Conservation (phyloP, 306 rosid species). For the Fagus sylvatica region DNA sequence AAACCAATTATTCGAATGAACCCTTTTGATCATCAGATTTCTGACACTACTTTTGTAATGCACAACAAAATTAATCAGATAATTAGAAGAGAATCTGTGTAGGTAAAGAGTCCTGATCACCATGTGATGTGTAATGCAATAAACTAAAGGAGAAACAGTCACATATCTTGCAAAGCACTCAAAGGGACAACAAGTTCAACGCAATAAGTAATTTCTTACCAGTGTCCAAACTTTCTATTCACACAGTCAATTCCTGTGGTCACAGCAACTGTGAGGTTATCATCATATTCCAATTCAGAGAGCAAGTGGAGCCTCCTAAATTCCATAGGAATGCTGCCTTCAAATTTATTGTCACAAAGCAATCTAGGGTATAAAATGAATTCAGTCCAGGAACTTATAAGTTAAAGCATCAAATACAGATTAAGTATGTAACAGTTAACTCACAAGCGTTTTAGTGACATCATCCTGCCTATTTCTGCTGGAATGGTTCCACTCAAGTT, state of each 20-base stretch:
- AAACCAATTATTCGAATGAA: not conserved
- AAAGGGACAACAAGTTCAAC: not conserved
- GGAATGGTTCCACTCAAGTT: slow-evolving; percentile 70
- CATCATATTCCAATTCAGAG: slow-evolving; percentile 43
- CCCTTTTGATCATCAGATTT: not conserved
- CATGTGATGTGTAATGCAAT: not conserved
- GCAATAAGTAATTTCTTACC: slow-evolving; percentile 38
- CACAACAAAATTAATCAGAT: not conserved
- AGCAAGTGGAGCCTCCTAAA: slow-evolving; percentile 42
- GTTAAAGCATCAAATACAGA: slow-evolving; percentile 4
- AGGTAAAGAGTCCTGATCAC: slow-evolving; percentile 1
- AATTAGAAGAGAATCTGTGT: not conserved
- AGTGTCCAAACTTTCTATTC: slow-evolving; percentile 68
- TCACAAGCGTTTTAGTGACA: slow-evolving; percentile 67
- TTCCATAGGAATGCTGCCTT: slow-evolving; percentile 49
- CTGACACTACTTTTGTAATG: not conserved
- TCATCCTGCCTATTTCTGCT: slow-evolving; percentile 50
- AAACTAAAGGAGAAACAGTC: too few species aligned
- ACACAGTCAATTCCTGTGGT: slow-evolving; percentile 39
- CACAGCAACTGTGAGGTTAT: slow-evolving; percentile 36
- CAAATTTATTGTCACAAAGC: slow-evolving; percentile 61
- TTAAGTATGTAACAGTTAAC: slow-evolving; percentile 35
- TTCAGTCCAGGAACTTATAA: slow-evolving; percentile 24
- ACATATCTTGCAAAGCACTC: not conserved
- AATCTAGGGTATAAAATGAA: slow-evolving; percentile 45